Base-by-base conservation (phyloP, 257 asterid species). In the Rehmannia glutinosa region DNA sequence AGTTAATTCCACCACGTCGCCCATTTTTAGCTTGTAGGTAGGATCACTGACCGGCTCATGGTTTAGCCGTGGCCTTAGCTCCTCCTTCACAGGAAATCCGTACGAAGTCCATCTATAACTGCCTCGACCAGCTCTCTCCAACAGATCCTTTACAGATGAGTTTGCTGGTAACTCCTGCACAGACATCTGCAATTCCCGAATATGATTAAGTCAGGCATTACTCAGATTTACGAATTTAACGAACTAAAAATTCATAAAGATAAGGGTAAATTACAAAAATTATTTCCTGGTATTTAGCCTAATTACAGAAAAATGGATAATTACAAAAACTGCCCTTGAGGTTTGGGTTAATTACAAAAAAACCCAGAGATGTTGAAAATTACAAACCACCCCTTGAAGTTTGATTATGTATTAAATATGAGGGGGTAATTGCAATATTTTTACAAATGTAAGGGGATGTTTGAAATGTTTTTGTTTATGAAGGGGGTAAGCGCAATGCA, bases 1-100 rank as follows among this genome's bases (percentile, higher is more conserved):
- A 67, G 97, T 88, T 69, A 94, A 53, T 69, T 94, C 99, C 72
- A 91, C 87, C 35, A 94, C 92, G 19, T 94, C 99, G 1, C 99
- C 99, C 99, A 94, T 94, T 55, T 83, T 81, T 43, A 94, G 84
- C 81, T 85, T 89, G 82, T 88, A 80, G 13, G 73, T 68, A 0
- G 95, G 97, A 64, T 94, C 96, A 20, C 59, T 77, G 16, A 94
- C 81, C 0, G 93, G 81, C 46, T 80, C 81, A 6, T 79, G 91
- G 83, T 94, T 94, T 64, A 91, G 66, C 78, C 80, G 73, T 3
- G 97, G 97, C 88, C 98, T 82, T 19, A 94, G 82, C 66, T 90
- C 97, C 78, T 91, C 96, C 83, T 94, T 94, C 27, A 79, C 50
- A 0, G 88, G 86, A 56, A 85, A 90, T 24, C 93, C 83, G 62